Evolutionary conservation across 179 eudicot genomes (phyloP).

Genomic region (Patellifolia procumbens): DNA sequence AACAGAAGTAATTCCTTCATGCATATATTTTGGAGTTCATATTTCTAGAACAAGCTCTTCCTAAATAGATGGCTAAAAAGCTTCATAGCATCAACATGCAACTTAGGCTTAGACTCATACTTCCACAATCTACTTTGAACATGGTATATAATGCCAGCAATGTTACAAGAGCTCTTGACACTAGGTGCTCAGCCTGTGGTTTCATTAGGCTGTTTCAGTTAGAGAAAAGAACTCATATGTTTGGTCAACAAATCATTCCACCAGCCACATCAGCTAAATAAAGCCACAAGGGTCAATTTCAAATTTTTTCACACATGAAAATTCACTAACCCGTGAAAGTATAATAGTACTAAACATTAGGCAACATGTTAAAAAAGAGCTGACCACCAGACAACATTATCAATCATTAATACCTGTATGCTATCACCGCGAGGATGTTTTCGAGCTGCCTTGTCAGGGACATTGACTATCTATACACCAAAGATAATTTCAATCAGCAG

Average conservation of each 20-base stretch:
- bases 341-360: slow-evolving; percentile 2
- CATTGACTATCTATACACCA: slow-evolving; percentile 68
- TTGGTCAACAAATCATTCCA: not conserved
- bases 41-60: no score
- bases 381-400: not conserved
- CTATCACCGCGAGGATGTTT: slow-evolving; percentile 96
- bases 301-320: not conserved
- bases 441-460: slow-evolving; percentile 92
- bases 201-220: not conserved
- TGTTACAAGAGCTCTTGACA: no score
- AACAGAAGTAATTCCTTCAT: no score
- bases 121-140: no score
- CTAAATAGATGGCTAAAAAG: no score
- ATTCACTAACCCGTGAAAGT: not conserved
- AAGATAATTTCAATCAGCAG: not conserved
- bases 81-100: no score
- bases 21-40: no score
- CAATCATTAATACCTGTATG: slow-evolving; percentile 59
- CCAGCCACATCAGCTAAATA: not conserved
- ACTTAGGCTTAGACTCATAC: no score
- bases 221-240: not conserved
- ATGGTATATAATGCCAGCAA: no score
- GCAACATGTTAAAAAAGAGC: not conserved
- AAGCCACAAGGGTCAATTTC: not conserved
- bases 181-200: no score